Percentiles rank a stretch among this genome's conserved stretches.
Evolutionary conservation across 352 stramenopile species (phyloP).

Genomic region (Pythium aristosporum): DNA sequence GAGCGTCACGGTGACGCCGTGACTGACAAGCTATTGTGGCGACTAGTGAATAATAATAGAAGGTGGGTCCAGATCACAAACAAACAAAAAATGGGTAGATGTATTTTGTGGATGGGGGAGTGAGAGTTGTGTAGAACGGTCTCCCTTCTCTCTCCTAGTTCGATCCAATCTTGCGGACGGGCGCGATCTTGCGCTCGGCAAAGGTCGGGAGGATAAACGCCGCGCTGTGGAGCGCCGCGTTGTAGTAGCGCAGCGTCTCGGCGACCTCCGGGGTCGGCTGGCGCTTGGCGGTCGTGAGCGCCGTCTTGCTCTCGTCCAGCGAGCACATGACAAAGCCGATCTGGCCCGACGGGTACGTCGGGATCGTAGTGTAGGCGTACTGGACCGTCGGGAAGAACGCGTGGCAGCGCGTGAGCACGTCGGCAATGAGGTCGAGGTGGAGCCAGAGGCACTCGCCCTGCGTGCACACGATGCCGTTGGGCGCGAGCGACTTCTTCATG

Average conservation of each 20-base stretch:
- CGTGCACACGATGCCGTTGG: conserved; percentile 86
- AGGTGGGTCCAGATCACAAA: background rate
- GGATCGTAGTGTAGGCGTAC: conserved; percentile 99
- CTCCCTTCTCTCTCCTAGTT: conserved; percentile 26
- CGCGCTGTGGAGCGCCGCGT: conserved; percentile 90
- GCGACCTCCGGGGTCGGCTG: conserved; percentile 49
- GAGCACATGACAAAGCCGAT: conserved; percentile 98
- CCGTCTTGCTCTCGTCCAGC: conserved; percentile 58
- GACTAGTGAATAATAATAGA: background rate
- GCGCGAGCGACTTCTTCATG: conserved; percentile 90
- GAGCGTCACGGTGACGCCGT: conserved; percentile 25
- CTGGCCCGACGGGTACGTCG: conserved; percentile 98
- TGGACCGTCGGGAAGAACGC: conserved; percentile 94
- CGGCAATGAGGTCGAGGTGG: conserved; percentile 96
- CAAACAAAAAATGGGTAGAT: background rate
- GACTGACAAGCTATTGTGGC: background rate
- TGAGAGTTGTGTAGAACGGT: background rate
- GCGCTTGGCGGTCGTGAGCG: conserved; percentile 72
- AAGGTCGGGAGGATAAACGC: conserved; percentile 97
- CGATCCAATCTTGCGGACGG: conserved; percentile 61
- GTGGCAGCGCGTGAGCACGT: conserved; percentile 91
- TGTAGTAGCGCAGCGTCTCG: conserved; percentile 94
- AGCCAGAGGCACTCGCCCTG: conserved; percentile 98
- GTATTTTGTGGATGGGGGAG: background rate
- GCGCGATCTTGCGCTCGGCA: conserved; percentile 81